Evolutionary conservation across 768 basidiomycete species (phyloP), one percentile per base, ranked within the genome.

Genomic region (Xerocomus brunneocitrinus): DNA sequence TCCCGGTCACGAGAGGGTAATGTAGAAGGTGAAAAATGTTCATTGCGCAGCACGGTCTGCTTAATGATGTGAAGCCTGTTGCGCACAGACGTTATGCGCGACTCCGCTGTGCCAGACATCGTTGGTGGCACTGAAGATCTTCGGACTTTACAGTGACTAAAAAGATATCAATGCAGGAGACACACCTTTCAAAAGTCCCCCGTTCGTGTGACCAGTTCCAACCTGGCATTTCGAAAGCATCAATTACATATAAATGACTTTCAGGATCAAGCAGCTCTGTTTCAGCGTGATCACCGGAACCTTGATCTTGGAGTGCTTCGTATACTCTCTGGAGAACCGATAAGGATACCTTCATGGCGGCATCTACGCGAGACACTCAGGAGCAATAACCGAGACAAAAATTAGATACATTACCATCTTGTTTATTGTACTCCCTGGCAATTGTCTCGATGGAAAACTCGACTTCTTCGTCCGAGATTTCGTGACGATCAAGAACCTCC

Each of bases 11-110:
- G 82, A 14, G 92, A 94, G 39, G 93, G 90, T 36, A 98, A 71
- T 0, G 93, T 94, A 6, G 95, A 95, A 3, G 97, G 95, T 2
- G 92, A 92, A 71, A 99, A 99, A 68, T 98, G 94, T 66, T 99
- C 97, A 64, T 98, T 98, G 38, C 97, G 79, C 36, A 98, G 74
- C 28, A 98, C 83, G 62, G 91, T 88, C 72, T 98, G 95, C 67
- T 86, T 89, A 62, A 98, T 92, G 47, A 98, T 84, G 66, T 91
- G 83, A 58, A 95, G 77, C 47, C 95, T 76, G 67, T 98, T 90
- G 32, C 95, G 81, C 27, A 91, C 75, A 42, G 91, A 87, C 28
- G 77, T 72, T 34, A 93, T 82, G 56, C 92, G 81, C 8, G 90
- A 89, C 30, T 92, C 85, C 24, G 95, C 82, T 25, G 91, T 80